A percentile compares a stretch with the other conserved stretches of the same genome.
Evolutionary conservation across 2,329 filamentous ascomycete genomes (phyloP).

Genomic region (Phaeoacremonium minimum): DNA sequence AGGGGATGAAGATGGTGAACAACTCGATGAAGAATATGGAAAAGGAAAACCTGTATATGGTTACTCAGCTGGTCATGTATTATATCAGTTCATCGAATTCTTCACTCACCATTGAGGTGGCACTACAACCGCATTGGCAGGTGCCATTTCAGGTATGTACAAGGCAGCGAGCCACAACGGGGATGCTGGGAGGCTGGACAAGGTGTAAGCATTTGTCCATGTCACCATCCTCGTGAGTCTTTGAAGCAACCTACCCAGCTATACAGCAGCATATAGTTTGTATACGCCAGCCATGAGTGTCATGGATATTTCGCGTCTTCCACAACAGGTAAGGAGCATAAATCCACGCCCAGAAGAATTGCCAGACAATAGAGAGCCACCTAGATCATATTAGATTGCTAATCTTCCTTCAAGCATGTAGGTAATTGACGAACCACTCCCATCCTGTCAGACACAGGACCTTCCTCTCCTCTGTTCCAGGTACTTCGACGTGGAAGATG

Average conservation of each 20-base stretch:
- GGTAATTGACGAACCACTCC: conserved; percentile 51
- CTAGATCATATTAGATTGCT: conserved; percentile 20
- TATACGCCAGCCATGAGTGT: conserved; percentile 62
- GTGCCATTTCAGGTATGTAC: conserved; percentile 43
- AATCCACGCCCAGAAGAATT: conserved; percentile 59
- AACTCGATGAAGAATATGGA: conserved; percentile 61
- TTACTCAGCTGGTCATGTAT: conserved; percentile 7
- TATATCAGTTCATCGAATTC: conserved; percentile 12
- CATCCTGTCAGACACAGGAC: conserved; percentile 47
- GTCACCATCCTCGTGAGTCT: not conserved
- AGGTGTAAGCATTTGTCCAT: conserved; percentile 3
- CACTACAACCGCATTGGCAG: conserved; percentile 50
- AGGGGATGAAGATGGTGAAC: conserved; percentile 59
- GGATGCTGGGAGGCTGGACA: conserved; percentile 52
- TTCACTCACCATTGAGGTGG: conserved; percentile 57
- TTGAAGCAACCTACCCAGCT: conserved; percentile 31
- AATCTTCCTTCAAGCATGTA: not conserved
- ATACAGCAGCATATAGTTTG: conserved; percentile 54
- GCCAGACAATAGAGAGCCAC: conserved; percentile 62
- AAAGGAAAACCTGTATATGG: conserved; percentile 48
- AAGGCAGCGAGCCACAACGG: conserved; percentile 64
- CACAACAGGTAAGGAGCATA: conserved; percentile 59
- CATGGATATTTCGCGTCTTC: conserved; percentile 55
- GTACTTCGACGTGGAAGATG: conserved; percentile 57
- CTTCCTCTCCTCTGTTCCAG: conserved; percentile 46